phyloP scores from a whole-genome alignment of 257 asterid genomes.

The Solanum lignicaule region DNA sequence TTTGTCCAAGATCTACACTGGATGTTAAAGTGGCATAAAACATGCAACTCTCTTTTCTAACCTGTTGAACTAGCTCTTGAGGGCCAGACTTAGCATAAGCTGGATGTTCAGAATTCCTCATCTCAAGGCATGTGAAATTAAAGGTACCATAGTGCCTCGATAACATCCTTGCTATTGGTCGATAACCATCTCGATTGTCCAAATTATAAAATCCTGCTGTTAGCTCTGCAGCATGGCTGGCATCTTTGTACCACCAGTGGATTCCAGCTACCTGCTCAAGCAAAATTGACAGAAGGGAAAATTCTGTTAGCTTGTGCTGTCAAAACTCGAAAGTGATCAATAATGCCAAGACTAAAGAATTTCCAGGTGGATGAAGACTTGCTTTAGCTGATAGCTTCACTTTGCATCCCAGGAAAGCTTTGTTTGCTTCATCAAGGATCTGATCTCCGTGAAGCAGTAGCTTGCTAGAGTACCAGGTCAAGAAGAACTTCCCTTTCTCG shows the following conservation, averaged over 20 bases:
- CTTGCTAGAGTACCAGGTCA: conserved; percentile 33
- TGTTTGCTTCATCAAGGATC: conserved; percentile 36
- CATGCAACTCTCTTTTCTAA: not conserved
- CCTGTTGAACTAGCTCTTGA: conserved; percentile 29
- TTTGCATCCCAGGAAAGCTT: conserved; percentile 24
- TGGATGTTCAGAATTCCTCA: conserved; percentile 26
- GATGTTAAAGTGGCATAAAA: not conserved
- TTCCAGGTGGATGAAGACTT: not conserved
- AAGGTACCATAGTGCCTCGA: conserved; percentile 18
- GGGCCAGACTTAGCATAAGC: conserved; percentile 21
- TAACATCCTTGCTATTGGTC: conserved; percentile 21
- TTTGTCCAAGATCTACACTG: not conserved
- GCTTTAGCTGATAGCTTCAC: conserved; percentile 30
- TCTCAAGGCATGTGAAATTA: conserved; percentile 34
- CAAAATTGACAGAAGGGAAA: not conserved
- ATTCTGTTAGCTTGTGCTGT: not conserved
- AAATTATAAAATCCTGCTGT: conserved; percentile 29
- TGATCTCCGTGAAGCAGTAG: conserved; percentile 29
- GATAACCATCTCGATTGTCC: conserved; percentile 19
- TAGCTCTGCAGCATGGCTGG: conserved; percentile 26
- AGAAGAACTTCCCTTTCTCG: conserved; percentile 24
- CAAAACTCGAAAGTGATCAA: not conserved
- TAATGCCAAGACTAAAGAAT: not conserved
- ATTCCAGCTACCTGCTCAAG: conserved; percentile 20
- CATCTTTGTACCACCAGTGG: conserved; percentile 26